These are phyloP conservation scores for Trebouxia sp. DNA, from an alignment of 139 green algal genomes.

Conservation along the genomic window DNA sequence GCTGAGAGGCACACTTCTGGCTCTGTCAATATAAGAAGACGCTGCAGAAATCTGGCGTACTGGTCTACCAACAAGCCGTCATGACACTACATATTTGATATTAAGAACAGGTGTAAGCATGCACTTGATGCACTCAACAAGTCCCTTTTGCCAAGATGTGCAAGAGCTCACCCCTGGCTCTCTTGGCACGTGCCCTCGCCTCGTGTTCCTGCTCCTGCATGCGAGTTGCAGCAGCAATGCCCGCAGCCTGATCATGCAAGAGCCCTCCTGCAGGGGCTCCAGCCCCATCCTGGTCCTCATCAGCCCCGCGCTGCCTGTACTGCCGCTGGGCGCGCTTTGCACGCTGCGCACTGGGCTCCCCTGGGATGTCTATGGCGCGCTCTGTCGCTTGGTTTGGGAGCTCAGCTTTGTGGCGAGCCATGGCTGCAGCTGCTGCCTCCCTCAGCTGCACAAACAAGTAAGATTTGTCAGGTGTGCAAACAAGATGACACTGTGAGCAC, in stretches of 20 bases:
- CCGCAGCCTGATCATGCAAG: conserved; percentile 5
- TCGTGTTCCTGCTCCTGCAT: conserved; percentile 14
- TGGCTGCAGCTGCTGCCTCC: conserved; percentile 14
- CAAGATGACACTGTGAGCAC: too few species aligned
- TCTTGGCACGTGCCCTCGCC: not conserved
- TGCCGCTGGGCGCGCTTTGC: conserved; percentile 13
- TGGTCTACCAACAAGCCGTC: too few species aligned
- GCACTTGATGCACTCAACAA: too few species aligned
- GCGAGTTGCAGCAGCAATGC: not conserved
- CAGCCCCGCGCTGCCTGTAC: conserved; percentile 11
- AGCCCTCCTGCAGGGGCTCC: not conserved
- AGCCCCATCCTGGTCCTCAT: not conserved
- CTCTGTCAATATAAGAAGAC: too few species aligned
- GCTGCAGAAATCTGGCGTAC: too few species aligned
- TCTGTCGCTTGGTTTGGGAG: not conserved
- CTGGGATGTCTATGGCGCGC: not conserved
- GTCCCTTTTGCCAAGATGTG: not conserved
- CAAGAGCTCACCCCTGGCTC: not conserved
- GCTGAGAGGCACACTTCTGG: too few species aligned
- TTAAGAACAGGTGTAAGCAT: too few species aligned
- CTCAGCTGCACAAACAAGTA: not conserved
- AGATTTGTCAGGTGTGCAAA: too few species aligned
- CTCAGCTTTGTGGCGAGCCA: conserved; percentile 26
- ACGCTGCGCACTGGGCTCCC: not conserved
- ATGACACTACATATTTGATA: too few species aligned